Conservation (phyloP, 139 green algal genomes). For the Chlamydomonas asymmetrica region DNA sequence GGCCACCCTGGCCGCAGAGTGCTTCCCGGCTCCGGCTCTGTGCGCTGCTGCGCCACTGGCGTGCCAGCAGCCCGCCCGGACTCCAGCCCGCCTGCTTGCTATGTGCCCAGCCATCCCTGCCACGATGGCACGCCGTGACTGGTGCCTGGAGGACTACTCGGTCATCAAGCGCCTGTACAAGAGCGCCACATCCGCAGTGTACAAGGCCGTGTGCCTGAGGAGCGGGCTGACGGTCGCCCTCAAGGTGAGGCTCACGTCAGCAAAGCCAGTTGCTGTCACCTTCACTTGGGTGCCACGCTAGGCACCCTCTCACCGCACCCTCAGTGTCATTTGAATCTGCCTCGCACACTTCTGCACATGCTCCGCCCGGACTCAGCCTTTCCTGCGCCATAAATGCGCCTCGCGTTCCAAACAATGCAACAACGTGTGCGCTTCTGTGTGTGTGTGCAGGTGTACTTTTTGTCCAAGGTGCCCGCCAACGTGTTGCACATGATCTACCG, state of each 20-base stretch:
- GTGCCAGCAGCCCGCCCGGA: not conserved
- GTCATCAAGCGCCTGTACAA: conserved; percentile 24
- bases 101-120: conserved; percentile 11
- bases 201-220: conserved; percentile 6
- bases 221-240: conserved; percentile 15
- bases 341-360: not conserved
- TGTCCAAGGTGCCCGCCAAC: conserved; percentile 4
- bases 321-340: too few species aligned
- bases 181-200: conserved; percentile 18
- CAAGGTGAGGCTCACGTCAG: not conserved
- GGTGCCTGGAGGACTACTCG: conserved; percentile 14
- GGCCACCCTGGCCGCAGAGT: not conserved
- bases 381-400: not conserved
- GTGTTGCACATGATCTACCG: conserved; percentile 24
- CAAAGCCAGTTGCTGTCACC: not conserved
- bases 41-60: not conserved
- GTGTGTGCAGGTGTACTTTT: conserved; percentile 17
- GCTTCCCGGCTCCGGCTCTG: not conserved
- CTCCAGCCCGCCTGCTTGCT: not conserved
- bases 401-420: not conserved
- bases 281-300: not conserved
- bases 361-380: not conserved
- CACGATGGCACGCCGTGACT: conserved; percentile 6
- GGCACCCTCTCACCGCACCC: too few species aligned
- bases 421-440: not conserved